Percentiles rank a stretch among this genome's conserved stretches.
Conservation (phyloP, 1,284 basidiomycete species). For the Butyriboletus pseudospeciosus region DNA sequence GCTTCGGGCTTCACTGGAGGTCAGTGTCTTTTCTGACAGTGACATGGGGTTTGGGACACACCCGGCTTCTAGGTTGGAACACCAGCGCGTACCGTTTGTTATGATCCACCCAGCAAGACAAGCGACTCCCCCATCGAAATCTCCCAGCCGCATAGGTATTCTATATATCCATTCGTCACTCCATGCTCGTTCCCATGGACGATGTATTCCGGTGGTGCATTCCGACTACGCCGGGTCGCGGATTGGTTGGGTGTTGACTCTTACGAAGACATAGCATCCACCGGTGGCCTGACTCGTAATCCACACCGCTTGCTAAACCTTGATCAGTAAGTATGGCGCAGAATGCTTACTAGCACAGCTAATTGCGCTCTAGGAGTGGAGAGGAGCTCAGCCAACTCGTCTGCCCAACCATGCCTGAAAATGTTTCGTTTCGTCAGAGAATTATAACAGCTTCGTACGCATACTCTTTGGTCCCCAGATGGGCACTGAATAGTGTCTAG, state of each 20-base stretch:
- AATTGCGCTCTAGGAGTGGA: conserved; percentile 16
- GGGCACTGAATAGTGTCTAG: conserved; percentile 33
- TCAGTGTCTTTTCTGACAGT: conserved; percentile 25
- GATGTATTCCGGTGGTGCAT: conserved; percentile 42
- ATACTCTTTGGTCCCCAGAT: not conserved
- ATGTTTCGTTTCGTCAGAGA: conserved; percentile 10
- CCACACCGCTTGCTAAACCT: conserved; percentile 33
- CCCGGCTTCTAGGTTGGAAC: conserved; percentile 14
- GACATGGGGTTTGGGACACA: not conserved
- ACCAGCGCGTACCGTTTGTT: conserved; percentile 28
- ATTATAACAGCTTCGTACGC: conserved; percentile 47
- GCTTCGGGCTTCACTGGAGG: conserved; percentile 50
- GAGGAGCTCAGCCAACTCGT: conserved; percentile 16
- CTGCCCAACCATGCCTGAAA: not conserved
- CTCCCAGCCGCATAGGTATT: conserved; percentile 39
- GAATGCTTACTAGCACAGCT: conserved; percentile 4
- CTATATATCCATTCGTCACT: conserved; percentile 61
- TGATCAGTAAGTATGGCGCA: conserved; percentile 26
- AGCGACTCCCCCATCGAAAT: conserved; percentile 26
- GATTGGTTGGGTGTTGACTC: conserved; percentile 48
- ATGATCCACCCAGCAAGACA: conserved; percentile 35
- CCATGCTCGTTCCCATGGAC: conserved; percentile 48
- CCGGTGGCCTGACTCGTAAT: conserved; percentile 37
- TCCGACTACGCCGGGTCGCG: conserved; percentile 57
- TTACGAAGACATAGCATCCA: conserved; percentile 34